Conservation (phyloP, 257 asterid species). For the Asclepias syriaca region DNA sequence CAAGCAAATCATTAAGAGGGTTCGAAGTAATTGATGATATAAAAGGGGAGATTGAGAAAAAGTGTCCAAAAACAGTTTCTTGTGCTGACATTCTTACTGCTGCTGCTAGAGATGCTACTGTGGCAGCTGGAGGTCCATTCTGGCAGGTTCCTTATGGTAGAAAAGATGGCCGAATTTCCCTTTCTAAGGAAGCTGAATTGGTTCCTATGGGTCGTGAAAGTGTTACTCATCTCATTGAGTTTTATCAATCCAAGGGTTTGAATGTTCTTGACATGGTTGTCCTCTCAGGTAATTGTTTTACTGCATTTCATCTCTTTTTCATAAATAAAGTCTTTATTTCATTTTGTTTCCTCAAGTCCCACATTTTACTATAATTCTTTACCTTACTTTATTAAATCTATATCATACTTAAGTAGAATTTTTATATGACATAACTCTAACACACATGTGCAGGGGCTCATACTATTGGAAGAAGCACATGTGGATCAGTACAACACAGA, state of each 20-base stretch:
- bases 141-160: constrained; percentile 87
- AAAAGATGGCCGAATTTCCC: constrained; percentile 67
- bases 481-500: constrained; percentile 56
- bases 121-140: constrained; percentile 66
- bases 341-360: no score
- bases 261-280: constrained; percentile 62
- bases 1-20: constrained; percentile 63
- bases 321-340: no score
- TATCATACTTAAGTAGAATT: no score
- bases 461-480: constrained; percentile 63
- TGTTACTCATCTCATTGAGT: constrained; percentile 42
- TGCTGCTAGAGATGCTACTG: constrained; percentile 70
- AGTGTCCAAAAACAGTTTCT: constrained; percentile 65
- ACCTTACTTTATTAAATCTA: no score
- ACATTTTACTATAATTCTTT: no score
- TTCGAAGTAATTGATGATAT: constrained; percentile 58
- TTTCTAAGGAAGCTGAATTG: constrained; percentile 47
- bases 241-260: constrained; percentile 62
- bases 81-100: constrained; percentile 80
- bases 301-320: no score
- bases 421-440: no score
- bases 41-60: constrained; percentile 54
- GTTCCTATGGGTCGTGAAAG: constrained; percentile 70
- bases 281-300: constrained; percentile 47
- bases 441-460: constrained; percentile 51